A percentile compares a stretch with the other conserved stretches of the same genome.
phyloP scores from a whole-genome alignment of 2,329 filamentous ascomycete genomes.

The Colletotrichum agaves region DNA sequence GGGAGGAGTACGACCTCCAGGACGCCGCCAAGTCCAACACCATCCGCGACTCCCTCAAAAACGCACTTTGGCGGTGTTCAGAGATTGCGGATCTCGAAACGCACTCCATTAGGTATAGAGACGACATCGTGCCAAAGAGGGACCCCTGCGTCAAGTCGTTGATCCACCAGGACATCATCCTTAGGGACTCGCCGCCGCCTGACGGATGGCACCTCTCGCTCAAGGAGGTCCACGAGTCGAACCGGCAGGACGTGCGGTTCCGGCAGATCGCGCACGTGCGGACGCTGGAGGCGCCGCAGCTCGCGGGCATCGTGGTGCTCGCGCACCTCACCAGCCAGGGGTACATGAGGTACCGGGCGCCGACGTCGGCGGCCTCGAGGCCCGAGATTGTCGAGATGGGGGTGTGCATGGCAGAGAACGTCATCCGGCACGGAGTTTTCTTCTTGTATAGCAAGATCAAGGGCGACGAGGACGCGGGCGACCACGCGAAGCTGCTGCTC shows the following conservation, averaged over 20 bases:
- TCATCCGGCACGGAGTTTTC: constrained; percentile 34
- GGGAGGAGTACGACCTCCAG: constrained; percentile 30
- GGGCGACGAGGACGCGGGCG: constrained; percentile 16
- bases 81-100: constrained; percentile 36
- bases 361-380: constrained; percentile 2
- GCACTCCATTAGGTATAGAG: constrained; percentile 30
- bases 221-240: constrained; percentile 26
- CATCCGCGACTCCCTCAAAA: constrained; percentile 13
- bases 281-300: constrained; percentile 5
- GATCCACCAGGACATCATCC: constrained; percentile 32
- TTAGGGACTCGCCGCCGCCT: constrained; percentile 23
- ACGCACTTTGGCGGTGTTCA: constrained; percentile 34
- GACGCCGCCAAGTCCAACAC: constrained; percentile 13
- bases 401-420: constrained; percentile 35
- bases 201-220: constrained; percentile 31
- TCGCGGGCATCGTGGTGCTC: constrained; percentile 31
- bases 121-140: constrained; percentile 22
- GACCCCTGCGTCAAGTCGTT: constrained; percentile 30
- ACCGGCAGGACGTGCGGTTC: constrained; percentile 23
- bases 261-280: constrained; percentile 27
- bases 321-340: constrained; percentile 30
- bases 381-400: constrained; percentile 35
- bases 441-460: constrained; percentile 30
- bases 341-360: constrained; percentile 25
- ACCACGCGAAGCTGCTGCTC: constrained; percentile 30